Base-by-base conservation (phyloP, 495 filamentous ascomycete species). In the Talaromyces thailandensis region DNA sequence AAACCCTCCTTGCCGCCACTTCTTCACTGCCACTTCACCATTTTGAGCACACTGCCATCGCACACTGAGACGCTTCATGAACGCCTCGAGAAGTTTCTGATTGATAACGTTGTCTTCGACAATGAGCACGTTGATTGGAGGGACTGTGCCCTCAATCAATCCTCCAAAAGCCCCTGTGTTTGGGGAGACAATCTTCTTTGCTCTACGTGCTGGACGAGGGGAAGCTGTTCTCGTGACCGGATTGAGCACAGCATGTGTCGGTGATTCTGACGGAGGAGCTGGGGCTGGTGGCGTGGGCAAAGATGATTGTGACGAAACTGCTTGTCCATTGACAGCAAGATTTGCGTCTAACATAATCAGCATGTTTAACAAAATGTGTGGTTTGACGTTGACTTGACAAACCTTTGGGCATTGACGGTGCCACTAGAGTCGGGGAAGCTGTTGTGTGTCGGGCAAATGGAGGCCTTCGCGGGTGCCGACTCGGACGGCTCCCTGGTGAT, bases 51-150 rank as follows among this genome's bases (percentile, higher is more conserved):
- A 95, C 71, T 93, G 88, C 94, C 94, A 98, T n/a, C 94, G 88
- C 28, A 98, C 94, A 67, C 95, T 96, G 35, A 98, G 82, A 52
- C 93, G 83, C 71, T 96, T 96, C 83, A 98, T 94, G 71, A 98
- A 96, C 0, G 92, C 92, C 68, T 98, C 94, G 2, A 98, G 76
- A 5, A 98, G 84, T 56, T 90, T 86, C 56, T 98, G 80, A 67
- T 98, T 98, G 80, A 98, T 98, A 63, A 93, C 88, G 71, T 98
- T 98, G 76, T 98, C 94, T 76, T 98, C 94, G 35, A 98, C 94
- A 62, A 98, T 97, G 18, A 98, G 80, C 8, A 98, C 93, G 66
- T 96, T 98, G 73, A 98, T 98, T 23, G 94, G 94, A 9, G 94
- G 94, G 2, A 98, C 92, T 6, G 89, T 88, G 58, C 86, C 86